These are phyloP conservation scores for Rhododendron simsii DNA, from an alignment of 148 eudicot genomes.

Conservation along the genomic window DNA sequence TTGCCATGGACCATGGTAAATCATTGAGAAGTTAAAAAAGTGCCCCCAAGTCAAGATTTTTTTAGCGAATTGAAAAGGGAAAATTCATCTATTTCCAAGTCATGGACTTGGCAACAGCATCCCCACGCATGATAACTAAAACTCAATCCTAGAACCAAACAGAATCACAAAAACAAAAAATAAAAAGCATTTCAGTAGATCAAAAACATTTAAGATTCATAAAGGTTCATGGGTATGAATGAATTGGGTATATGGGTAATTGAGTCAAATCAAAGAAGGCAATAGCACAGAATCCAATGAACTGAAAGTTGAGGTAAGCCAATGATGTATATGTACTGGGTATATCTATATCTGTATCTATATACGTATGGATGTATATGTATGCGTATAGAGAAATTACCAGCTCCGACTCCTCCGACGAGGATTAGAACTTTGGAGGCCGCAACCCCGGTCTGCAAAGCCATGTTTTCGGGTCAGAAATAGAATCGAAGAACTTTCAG, in stretches of 20 bases:
- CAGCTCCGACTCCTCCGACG: slow-evolving; percentile 94
- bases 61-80: not conserved
- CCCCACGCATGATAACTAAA: not conserved
- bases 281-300: not conserved
- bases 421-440: slow-evolving; percentile 84
- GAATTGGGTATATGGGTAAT: not conserved
- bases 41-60: not conserved
- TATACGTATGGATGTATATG: not conserved
- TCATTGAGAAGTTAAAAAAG: not conserved
- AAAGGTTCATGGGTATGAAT: not conserved
- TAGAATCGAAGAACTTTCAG: not conserved
- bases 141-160: not conserved
- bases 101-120: not conserved
- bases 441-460: slow-evolving; percentile 83
- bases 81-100: not conserved
- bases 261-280: not conserved
- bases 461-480: slow-evolving; percentile 31
- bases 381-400: slow-evolving; percentile 20
- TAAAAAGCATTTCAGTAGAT: not conserved
- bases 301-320: not conserved
- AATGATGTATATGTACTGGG: not conserved
- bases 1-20: not conserved
- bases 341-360: not conserved
- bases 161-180: not conserved
- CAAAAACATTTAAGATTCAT: not conserved